These are phyloP conservation scores for Ploettnerulaceae sp. DNA, from an alignment of 2,329 filamentous ascomycete genomes.

Conservation along the genomic window DNA sequence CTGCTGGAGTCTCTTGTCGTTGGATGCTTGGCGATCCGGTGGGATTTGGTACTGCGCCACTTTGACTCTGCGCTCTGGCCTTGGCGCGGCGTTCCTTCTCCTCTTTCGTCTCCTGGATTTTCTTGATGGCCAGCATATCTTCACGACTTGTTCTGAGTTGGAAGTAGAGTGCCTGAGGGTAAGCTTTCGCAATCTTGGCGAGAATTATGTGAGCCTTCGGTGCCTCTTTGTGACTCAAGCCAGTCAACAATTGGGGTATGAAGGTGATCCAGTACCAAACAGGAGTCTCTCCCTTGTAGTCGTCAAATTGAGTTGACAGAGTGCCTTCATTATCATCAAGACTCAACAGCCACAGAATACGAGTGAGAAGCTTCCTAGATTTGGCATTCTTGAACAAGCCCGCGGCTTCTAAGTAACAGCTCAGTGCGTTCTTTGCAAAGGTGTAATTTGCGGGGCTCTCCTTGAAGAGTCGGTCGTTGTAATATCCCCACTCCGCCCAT, in stretches of 20 bases:
- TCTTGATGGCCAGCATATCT: conserved; percentile 90
- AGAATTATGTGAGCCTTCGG: conserved; percentile 81
- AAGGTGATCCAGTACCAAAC: conserved; percentile 99
- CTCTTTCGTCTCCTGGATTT: conserved; percentile 74
- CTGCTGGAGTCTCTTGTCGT: conserved; percentile 28
- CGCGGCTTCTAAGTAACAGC: conserved; percentile 92
- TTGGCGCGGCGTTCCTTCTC: conserved; percentile 37
- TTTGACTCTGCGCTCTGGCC: conserved; percentile 38
- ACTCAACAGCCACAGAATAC: conserved; percentile 93
- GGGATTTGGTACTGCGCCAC: conserved; percentile 25
- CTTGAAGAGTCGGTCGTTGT: conserved; percentile 95
- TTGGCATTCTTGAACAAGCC: conserved; percentile 97
- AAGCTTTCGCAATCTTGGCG: conserved; percentile 89
- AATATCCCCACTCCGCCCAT: conserved; percentile 99
- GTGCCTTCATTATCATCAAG: conserved; percentile 82
- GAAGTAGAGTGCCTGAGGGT: conserved; percentile 94
- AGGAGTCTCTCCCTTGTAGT: conserved; percentile 94
- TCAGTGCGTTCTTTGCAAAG: conserved; percentile 84
- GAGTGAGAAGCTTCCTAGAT: conserved; percentile 85
- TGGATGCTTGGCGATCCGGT: conserved; percentile 31
- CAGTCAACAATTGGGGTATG: conserved; percentile 91
- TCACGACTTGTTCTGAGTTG: conserved; percentile 88
- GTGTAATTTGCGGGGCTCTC: conserved; percentile 77
- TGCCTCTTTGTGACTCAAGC: conserved; percentile 86
- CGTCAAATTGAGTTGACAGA: conserved; percentile 82